phyloP scores from a whole-genome alignment of 805 yeast species.

The Pichia paraexigua region DNA sequence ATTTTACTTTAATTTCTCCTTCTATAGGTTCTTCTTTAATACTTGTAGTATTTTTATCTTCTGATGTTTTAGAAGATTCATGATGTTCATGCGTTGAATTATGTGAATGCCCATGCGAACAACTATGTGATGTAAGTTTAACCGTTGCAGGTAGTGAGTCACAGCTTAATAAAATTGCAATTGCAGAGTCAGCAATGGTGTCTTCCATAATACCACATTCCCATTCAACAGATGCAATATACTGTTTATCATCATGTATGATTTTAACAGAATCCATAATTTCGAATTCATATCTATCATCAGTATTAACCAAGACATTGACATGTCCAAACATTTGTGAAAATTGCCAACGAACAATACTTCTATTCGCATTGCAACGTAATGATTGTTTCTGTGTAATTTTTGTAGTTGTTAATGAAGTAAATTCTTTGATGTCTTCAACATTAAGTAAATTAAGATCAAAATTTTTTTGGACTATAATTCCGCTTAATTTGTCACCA shows the following conservation, averaged over 20 bases:
- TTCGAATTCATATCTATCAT: constrained; percentile 39
- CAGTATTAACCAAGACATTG: constrained; percentile 50
- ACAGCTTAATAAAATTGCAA: constrained; percentile 83
- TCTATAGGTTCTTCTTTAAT: not conserved
- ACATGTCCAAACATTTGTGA: constrained; percentile 92
- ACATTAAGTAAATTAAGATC: constrained; percentile 76
- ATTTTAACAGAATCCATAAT: constrained; percentile 60
- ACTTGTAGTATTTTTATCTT: not conserved
- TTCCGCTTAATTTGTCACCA: constrained; percentile 58
- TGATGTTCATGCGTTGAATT: constrained; percentile 1
- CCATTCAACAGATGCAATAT: constrained; percentile 74
- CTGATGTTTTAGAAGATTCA: not conserved
- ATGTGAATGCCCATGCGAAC: constrained; percentile 34
- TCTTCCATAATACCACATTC: constrained; percentile 82
- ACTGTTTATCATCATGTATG: constrained; percentile 37
- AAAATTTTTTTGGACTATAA: constrained; percentile 84
- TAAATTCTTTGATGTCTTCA: constrained; percentile 81
- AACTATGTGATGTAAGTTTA: constrained; percentile 62
- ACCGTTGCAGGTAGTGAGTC: constrained; percentile 95
- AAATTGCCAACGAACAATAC: constrained; percentile 80
- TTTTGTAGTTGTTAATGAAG: constrained; percentile 78
- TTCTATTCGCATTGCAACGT: constrained; percentile 71
- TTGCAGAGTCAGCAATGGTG: constrained; percentile 87
- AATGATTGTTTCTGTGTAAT: constrained; percentile 77
- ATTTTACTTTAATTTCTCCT: not conserved